Base-by-base conservation (phyloP, 768 basidiomycete genomes). In the Heimioporus sp. region DNA sequence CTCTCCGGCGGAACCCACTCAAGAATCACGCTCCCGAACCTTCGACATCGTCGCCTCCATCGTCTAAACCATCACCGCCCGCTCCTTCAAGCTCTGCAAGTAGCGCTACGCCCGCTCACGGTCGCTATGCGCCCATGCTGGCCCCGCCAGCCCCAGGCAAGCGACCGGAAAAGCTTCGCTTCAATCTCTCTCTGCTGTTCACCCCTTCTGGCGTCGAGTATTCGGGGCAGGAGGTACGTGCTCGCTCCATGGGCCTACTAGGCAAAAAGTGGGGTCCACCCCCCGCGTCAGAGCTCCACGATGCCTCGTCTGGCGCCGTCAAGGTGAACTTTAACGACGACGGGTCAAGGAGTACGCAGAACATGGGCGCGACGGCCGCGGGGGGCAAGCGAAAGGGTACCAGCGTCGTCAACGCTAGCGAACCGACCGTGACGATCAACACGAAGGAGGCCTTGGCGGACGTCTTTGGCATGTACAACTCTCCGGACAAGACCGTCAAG, bases 391-490 rank as follows among this genome's bases (percentile, higher is more conserved):
- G 81, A 48, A 80, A 74, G 70, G 79, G 76, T 53, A 58, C 78
- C 31, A 59, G 38, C 16, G 64, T 74, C 37, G 65, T 73, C 52
- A 71, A 68, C 28, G 77, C 69, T 15, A 76, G 73, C 15, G 90
- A 92, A 66, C 89, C 90, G 5, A 92, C 91, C 0, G 86, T 98
- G 7, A 99, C 97, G 1, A 92, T 98, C 60, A 97, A 97, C 66
- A 99, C 97, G 28, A 95, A 93, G 67, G 91, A 92, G 56, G 97
- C 97, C 4, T 77, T 97, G 32, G 89, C 83, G 12, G 93, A 98
- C 63, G 92, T 98, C 38, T 93, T 95, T 71, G 88, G 86, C 47
- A 93, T 98, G 87, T 98, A 94, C 66, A 96, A 97, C 66, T 91
- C 89, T 10, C 90, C 90, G 3, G 89, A 90, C 54, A 90, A 85